A percentile compares a stretch with the other conserved stretches of the same genome.
phyloP scores from a whole-genome alignment of 768 basidiomycete species.

The Xerocomellus dryophilus region DNA sequence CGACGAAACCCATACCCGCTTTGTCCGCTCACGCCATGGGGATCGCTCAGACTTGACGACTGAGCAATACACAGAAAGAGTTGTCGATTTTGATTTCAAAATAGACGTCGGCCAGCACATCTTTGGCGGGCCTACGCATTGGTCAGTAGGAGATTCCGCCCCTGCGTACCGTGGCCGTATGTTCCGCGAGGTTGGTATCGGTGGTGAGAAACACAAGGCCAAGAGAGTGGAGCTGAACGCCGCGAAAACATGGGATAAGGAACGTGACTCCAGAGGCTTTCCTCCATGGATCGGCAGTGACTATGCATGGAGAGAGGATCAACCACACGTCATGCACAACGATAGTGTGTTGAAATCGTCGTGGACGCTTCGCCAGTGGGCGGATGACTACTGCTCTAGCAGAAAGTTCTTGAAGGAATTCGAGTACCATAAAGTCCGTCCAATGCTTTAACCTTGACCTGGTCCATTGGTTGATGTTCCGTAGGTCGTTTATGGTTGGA shows the following conservation, averaged over 20 bases:
- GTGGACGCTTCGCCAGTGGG: constrained; percentile 71
- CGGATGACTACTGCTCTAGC: constrained; percentile 76
- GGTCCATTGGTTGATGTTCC: constrained; percentile 26
- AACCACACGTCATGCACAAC: constrained; percentile 24
- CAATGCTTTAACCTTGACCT: background rate
- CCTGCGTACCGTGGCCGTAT: constrained; percentile 66
- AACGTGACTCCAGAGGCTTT: constrained; percentile 47
- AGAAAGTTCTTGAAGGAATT: constrained; percentile 75
- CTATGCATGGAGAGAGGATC: constrained; percentile 34
- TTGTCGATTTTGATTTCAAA: constrained; percentile 68
- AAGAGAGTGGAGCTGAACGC: constrained; percentile 41
- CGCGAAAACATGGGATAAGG: constrained; percentile 43
- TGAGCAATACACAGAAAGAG: constrained; percentile 55
- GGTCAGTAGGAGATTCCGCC: constrained; percentile 59
- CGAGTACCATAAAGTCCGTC: constrained; percentile 59
- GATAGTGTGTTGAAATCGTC: constrained; percentile 45
- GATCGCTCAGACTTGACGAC: constrained; percentile 35
- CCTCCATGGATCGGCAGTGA: constrained; percentile 46
- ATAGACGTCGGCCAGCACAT: constrained; percentile 51
- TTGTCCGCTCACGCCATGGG: constrained; percentile 37
- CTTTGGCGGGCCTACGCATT: constrained; percentile 44
- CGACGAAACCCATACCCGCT: constrained; percentile 47
- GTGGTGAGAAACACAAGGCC: constrained; percentile 38
- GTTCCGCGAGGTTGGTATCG: constrained; percentile 52
- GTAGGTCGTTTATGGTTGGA: constrained; percentile 60